phyloP scores from a whole-genome alignment of 225 moss, liverwort and hornwort species.

The Climacium dendroides region DNA sequence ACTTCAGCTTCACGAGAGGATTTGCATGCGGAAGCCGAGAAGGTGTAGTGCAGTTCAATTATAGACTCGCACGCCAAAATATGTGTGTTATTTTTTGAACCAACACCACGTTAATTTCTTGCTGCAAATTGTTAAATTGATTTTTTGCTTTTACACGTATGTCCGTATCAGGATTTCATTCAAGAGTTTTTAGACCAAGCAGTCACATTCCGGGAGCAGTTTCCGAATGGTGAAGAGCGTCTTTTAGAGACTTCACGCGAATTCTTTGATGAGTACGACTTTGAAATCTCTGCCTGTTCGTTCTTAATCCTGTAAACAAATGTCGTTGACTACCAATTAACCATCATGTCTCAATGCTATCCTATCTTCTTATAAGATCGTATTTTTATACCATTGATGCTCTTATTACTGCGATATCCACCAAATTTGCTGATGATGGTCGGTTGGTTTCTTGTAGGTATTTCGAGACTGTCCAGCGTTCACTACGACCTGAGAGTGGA shows the following conservation, averaged over 20 bases:
- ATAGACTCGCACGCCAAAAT: background rate
- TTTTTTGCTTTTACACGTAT: background rate
- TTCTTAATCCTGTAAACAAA: background rate
- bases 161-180: slow-evolving; percentile 58
- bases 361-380: background rate
- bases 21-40: slow-evolving; percentile 10
- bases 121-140: background rate
- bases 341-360: background rate
- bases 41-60: slow-evolving; percentile 10
- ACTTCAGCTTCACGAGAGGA: slow-evolving; percentile 10
- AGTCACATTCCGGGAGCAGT: slow-evolving; percentile 39
- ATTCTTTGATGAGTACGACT: slow-evolving; percentile 53
- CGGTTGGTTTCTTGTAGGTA: slow-evolving; percentile 36
- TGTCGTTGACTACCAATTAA: background rate
- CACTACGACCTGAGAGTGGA: slow-evolving; percentile 46
- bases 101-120: background rate
- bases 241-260: slow-evolving; percentile 48
- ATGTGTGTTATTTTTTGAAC: background rate
- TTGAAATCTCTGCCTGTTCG: background rate
- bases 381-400: background rate
- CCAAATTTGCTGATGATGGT: background rate
- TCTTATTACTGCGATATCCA: background rate
- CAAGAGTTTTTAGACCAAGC: slow-evolving; percentile 59
- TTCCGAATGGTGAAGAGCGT: slow-evolving; percentile 42
- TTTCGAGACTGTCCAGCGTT: slow-evolving; percentile 59